Evolutionary conservation across 495 filamentous ascomycete genomes (phyloP), one percentile per base, ranked within the genome.

Genomic region (Trichoderma reesei): DNA sequence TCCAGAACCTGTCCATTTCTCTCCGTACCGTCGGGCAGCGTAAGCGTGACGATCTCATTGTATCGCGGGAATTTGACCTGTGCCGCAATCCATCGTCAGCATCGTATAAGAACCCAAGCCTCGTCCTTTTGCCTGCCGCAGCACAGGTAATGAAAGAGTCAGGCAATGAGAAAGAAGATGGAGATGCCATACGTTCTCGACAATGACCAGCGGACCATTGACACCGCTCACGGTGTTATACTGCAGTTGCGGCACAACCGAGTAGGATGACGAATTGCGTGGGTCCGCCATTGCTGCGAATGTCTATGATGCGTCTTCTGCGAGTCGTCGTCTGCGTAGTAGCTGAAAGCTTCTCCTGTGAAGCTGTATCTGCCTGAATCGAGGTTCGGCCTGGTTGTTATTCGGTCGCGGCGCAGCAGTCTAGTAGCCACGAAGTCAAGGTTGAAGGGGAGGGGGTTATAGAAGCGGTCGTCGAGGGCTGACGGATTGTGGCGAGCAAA

Each of bases 161-260:
- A 8, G 33, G 5, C 0, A 38, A 31, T 5, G 6, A 38, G 48
- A 33, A n/a, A 18, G 62, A 39, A 33, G 54, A 34, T 60, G n/a
- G 62, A 26, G 41, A 69, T 37, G 68, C 9, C 83, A 72, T 73
- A 96, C 92, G 82, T 95, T 91, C 72, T 97, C 95, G 60, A 99
- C 83, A 74, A 99, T 90, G 70, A 99, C 94, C 76, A 98, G 84
- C 63, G 94, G 94, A 59, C 94, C 95, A 79, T 98, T 99, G 75
- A 98, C 89, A 77, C 92, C 95, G 75, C 90, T 90, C 74, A 99
- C 91, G 66, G 94, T 99, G 81, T 99, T 99, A 82, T 99, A 99
- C 65, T 90, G 84, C 73, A 96, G 84, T 75, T 91, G 85, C 70
- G 92, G 92, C 75, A 88, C 84, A 73, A 96, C 83, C 70, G 78